Conservation (phyloP, 2,329 filamentous ascomycete genomes). For the Venturia carpophila region DNA sequence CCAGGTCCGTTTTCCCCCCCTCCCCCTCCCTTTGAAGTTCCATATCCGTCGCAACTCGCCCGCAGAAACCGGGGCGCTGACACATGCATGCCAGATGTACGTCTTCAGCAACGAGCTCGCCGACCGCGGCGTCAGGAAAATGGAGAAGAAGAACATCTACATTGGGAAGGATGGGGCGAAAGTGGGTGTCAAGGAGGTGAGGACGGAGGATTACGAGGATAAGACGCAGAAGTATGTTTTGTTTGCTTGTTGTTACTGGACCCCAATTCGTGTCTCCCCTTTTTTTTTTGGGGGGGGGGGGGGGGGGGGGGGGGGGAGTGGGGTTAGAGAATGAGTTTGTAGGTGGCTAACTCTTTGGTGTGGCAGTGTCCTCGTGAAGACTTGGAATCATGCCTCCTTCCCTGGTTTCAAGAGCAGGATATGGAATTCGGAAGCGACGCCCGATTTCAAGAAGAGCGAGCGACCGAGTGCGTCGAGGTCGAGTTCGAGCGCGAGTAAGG, state of each 20-base stretch:
- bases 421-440: slow-evolving; percentile 26
- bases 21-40: background rate
- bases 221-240: slow-evolving; percentile 51
- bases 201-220: slow-evolving; percentile 64
- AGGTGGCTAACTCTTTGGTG: background rate
- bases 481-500: background rate
- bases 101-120: slow-evolving; percentile 58
- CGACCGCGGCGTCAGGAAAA: slow-evolving; percentile 56
- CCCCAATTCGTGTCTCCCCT: no score
- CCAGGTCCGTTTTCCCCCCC: slow-evolving; percentile 37
- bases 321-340: no score
- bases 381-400: slow-evolving; percentile 37
- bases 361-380: slow-evolving; percentile 39
- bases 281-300: background rate
- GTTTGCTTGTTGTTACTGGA: background rate
- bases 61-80: no score
- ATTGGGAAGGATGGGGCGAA: slow-evolving; percentile 68
- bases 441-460: slow-evolving; percentile 20
- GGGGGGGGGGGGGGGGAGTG: no score
- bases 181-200: slow-evolving; percentile 58
- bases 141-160: slow-evolving; percentile 67
- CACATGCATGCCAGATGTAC: slow-evolving; percentile 48
- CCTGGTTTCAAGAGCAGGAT: slow-evolving; percentile 31
- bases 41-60: background rate
- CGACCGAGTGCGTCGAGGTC: background rate